These are phyloP conservation scores for Phytopythium aichiense DNA, from an alignment of 352 stramenopile species.

Conservation along the genomic window DNA sequence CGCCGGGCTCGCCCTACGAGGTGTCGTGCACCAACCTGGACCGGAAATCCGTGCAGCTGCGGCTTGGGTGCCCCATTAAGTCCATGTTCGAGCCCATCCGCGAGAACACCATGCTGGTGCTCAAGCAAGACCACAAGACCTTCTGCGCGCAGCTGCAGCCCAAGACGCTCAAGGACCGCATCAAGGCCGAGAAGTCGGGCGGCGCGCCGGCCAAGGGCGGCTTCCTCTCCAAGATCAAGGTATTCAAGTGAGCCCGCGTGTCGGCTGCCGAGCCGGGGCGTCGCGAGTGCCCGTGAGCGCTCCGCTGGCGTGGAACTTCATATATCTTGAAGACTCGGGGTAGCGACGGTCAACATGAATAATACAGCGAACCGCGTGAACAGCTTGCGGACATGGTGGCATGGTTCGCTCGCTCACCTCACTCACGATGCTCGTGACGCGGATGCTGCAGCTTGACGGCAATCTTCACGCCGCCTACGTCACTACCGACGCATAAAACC, in stretches of 20 bases:
- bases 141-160: conserved; percentile 65
- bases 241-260: conserved; percentile 31
- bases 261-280: no score
- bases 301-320: background rate
- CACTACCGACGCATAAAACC: no score
- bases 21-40: conserved; percentile 82
- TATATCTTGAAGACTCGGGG: background rate
- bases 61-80: conserved; percentile 73
- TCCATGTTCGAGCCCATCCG: conserved; percentile 85
- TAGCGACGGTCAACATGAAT: background rate
- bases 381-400: background rate
- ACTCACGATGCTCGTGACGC: background rate
- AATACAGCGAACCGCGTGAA: background rate
- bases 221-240: conserved; percentile 74
- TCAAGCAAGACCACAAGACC: conserved; percentile 82
- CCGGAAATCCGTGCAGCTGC: conserved; percentile 75
- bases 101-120: conserved; percentile 80
- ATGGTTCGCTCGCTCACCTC: background rate
- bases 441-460: no score
- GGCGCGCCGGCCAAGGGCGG: conserved; percentile 35
- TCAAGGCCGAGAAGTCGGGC: conserved; percentile 56
- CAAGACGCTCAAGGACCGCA: conserved; percentile 73
- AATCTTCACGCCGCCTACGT: no score
- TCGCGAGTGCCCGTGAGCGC: background rate
- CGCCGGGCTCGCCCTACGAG: conserved; percentile 64